These are phyloP conservation scores for Knoxdaviesia capensis DNA, from an alignment of 2,329 filamentous ascomycete species.

Conservation along the genomic window DNA sequence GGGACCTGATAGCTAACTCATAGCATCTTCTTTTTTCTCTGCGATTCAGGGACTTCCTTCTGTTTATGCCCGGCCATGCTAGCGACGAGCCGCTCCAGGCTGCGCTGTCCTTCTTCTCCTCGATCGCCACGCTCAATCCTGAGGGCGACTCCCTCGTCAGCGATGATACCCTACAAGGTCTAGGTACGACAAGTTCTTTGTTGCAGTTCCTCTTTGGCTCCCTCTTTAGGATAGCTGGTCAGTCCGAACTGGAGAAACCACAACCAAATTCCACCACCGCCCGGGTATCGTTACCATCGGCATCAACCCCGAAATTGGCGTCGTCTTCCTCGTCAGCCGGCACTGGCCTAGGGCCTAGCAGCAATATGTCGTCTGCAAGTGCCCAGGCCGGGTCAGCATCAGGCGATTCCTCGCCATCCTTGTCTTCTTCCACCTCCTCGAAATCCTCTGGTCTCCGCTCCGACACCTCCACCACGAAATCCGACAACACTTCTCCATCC, in stretches of 20 bases:
- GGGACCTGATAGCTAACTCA: not conserved
- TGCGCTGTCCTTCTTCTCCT: slow-evolving; percentile 79
- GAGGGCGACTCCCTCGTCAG: slow-evolving; percentile 88
- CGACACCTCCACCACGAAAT: not conserved
- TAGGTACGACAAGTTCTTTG: slow-evolving; percentile 73
- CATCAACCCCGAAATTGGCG: too few relatives aligned
- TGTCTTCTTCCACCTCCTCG: slow-evolving; percentile 4
- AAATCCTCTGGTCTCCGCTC: slow-evolving; percentile 1
- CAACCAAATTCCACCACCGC: too few relatives aligned
- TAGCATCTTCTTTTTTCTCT: not conserved
- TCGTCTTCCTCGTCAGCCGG: too few relatives aligned
- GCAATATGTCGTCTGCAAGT: not conserved
- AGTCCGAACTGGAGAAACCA: too few relatives aligned
- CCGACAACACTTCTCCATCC: too few relatives aligned
- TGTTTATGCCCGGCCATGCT: slow-evolving; percentile 56
- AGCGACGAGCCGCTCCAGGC: slow-evolving; percentile 53
- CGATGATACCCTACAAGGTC: slow-evolving; percentile 75
- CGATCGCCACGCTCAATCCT: slow-evolving; percentile 70
- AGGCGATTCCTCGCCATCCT: slow-evolving; percentile 1
- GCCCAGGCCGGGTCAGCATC: too few relatives aligned
- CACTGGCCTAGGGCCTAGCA: not conserved
- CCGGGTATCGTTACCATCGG: too few relatives aligned
- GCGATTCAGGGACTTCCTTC: slow-evolving; percentile 57
- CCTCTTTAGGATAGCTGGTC: slow-evolving; percentile 30
- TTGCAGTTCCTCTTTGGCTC: slow-evolving; percentile 56